Base-by-base conservation (phyloP, 495 filamentous ascomycete genomes). In the Jackrogersella multiformis region DNA sequence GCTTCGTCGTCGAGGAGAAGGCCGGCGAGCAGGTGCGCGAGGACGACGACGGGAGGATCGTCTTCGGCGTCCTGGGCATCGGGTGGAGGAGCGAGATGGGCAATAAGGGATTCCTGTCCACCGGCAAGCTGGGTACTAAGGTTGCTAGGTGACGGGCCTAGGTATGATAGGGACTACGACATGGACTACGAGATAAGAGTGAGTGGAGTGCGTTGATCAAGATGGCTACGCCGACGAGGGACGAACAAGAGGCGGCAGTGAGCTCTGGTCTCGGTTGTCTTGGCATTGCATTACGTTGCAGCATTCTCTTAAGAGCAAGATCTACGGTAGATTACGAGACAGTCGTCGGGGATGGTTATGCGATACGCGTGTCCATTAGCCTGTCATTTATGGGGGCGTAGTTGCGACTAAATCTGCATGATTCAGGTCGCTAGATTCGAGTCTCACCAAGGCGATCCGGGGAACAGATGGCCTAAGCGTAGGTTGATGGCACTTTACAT, bases 31-130 rank as follows among this genome's bases (percentile, higher is more conserved):
- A 81, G 23, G 82, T 79, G 7, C 80, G 77, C 6, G 61, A 63
- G 52, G 82, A 83, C 63, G 83, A 81, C 42, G 86, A 89, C 68
- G 88, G 85, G 21, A 82, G 86, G 68, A 77, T 89, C 18, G 81
- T 87, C 5, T 83, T 99, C 63, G 95, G 95, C 26, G 89, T 95
- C 54, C 78, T 99, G 67, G 88, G 86, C 35, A 88, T 99, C 41
- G 88, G 91, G 64, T 99, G 95, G 95, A 82, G 93, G 59, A 89
- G 89, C 52, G 85, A 90, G 58, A 94, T 97, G 90, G 95, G 95
- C 2, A 94, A 96, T 78, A 85, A 87, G 65, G 95, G 95, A 4
- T 91, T 88, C 70, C 81, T 99, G 70, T 90, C 86, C 32, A 99
- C 95, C 15, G 93, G 93, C 20, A 94, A 89, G 81, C 77, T 99